A percentile compares a stretch with the other conserved stretches of the same genome.
phyloP scores from a whole-genome alignment of 2,329 filamentous ascomycete species.

The Colletotrichum musae region DNA sequence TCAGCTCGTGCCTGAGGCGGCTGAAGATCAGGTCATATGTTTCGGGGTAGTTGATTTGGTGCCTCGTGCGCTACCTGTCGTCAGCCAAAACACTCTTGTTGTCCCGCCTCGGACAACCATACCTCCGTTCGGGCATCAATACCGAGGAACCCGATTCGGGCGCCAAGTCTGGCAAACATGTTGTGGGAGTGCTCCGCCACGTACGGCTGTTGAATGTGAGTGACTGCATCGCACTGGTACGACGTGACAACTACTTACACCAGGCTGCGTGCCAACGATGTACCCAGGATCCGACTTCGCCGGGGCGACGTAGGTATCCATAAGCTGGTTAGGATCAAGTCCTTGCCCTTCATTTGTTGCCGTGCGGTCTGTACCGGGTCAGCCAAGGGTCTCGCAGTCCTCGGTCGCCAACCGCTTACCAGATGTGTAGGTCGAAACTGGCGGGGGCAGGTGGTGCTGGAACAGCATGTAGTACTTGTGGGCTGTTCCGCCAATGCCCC shows the following conservation, averaged over 20 bases:
- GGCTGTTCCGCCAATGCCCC: slow-evolving; percentile 89
- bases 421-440: slow-evolving; percentile 87
- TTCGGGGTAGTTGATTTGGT: slow-evolving; percentile 94
- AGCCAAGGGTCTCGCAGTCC: slow-evolving; percentile 49
- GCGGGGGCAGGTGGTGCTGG: slow-evolving; percentile 92
- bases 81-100: slow-evolving; percentile 16
- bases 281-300: slow-evolving; percentile 76
- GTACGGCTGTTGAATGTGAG: slow-evolving; percentile 76
- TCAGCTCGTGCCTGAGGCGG: slow-evolving; percentile 81
- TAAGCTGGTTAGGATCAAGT: slow-evolving; percentile 79
- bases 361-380: slow-evolving; percentile 17
- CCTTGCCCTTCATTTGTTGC: slow-evolving; percentile 54
- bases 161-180: slow-evolving; percentile 87
- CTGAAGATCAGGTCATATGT: slow-evolving; percentile 90
- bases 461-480: slow-evolving; percentile 99
- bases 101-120: slow-evolving; percentile 45
- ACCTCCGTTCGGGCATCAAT: slow-evolving; percentile 93
- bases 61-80: slow-evolving; percentile 78
- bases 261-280: slow-evolving; percentile 82
- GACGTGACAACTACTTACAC: slow-evolving; percentile 63
- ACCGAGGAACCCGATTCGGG: slow-evolving; percentile 86
- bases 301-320: slow-evolving; percentile 79
- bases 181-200: slow-evolving; percentile 91
- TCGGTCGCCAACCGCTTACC: slow-evolving; percentile 58
- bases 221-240: neutral